Percentiles rank a stretch among this genome's conserved stretches.
Evolutionary conservation across 2,329 filamentous ascomycete species (phyloP).

Genomic region (Neoascochyta sp.): DNA sequence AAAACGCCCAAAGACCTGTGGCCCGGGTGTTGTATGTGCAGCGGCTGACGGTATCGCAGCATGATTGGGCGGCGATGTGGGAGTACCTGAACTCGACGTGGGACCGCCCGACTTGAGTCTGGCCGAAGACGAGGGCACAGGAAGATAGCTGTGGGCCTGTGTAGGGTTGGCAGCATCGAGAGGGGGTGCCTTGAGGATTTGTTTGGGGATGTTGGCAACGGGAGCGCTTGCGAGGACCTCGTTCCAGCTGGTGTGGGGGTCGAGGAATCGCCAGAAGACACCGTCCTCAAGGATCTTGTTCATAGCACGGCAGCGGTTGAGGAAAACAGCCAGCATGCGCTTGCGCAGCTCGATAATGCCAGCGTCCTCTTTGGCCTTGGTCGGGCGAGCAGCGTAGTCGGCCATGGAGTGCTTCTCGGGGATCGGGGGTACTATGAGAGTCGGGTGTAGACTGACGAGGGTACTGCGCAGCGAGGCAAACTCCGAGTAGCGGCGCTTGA

Average conservation of each 20-base stretch:
- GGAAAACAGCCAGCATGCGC: slow-evolving; percentile 91
- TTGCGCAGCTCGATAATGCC: slow-evolving; percentile 96
- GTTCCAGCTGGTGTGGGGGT: slow-evolving; percentile 97
- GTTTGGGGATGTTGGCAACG: slow-evolving; percentile 86
- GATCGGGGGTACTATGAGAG: slow-evolving; percentile 91
- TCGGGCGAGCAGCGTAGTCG: slow-evolving; percentile 96
- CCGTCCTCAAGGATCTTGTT: slow-evolving; percentile 87
- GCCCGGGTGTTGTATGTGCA: slow-evolving; percentile 57
- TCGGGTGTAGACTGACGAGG: slow-evolving; percentile 87
- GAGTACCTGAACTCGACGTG: slow-evolving; percentile 50
- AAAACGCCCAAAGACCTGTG: slow-evolving; percentile 71
- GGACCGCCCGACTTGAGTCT: slow-evolving; percentile 65
- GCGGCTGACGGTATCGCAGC: slow-evolving; percentile 51
- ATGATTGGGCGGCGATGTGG: slow-evolving; percentile 52
- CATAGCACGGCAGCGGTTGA: slow-evolving; percentile 92
- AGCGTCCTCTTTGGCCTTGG: slow-evolving; percentile 94
- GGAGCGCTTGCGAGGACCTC: slow-evolving; percentile 94
- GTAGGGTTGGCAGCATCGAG: slow-evolving; percentile 91
- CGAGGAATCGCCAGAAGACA: slow-evolving; percentile 95
- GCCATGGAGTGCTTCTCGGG: slow-evolving; percentile 99
- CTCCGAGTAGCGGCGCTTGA: slow-evolving; percentile 91
- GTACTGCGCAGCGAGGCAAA: slow-evolving; percentile 89
- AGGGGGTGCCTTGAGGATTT: slow-evolving; percentile 90
- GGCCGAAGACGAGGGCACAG: slow-evolving; percentile 77
- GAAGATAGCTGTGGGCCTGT: slow-evolving; percentile 79